Percentiles rank a stretch among this genome's conserved stretches.
phyloP scores from a whole-genome alignment of 208 protist genomes.

The Crithidia brevicula region DNA sequence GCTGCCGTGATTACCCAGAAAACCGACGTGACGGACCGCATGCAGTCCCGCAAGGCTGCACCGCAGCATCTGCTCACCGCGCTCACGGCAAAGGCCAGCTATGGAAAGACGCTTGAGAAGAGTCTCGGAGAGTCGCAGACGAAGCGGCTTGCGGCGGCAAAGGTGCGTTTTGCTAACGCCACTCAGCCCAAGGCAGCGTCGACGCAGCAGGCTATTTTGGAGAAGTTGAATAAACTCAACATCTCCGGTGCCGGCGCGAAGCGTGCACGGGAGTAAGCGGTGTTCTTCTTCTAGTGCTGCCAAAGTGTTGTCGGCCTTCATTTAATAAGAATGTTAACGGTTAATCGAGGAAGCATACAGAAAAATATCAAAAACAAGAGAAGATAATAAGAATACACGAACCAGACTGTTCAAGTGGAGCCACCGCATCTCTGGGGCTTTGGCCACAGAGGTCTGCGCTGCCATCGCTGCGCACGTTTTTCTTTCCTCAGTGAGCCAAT shows the following conservation, averaged over 20 bases:
- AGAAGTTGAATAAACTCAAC: conserved; percentile 56
- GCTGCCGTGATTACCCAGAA: conserved; percentile 41
- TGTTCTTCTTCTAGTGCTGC: neutral
- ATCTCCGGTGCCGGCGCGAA: conserved; percentile 10
- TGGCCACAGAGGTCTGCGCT: too few relatives aligned
- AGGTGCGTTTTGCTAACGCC: conserved; percentile 60
- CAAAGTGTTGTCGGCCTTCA: conserved; percentile 3
- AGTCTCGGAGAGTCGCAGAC: conserved; percentile 40
- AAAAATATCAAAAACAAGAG: neutral
- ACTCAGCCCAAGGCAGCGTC: conserved; percentile 60
- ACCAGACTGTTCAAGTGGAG: too few relatives aligned
- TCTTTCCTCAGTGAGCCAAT: too few relatives aligned
- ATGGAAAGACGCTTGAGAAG: conserved; percentile 49
- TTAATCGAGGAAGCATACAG: neutral
- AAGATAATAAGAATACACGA: neutral
- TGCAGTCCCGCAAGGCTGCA: conserved; percentile 56
- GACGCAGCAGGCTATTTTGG: conserved; percentile 66
- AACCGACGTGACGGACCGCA: conserved; percentile 50
- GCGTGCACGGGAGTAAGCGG: conserved; percentile 23
- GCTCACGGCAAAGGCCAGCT: conserved; percentile 46
- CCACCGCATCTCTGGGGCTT: too few relatives aligned
- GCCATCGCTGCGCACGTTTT: too few relatives aligned
- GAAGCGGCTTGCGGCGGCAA: conserved; percentile 59
- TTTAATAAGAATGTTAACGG: neutral
- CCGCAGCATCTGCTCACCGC: conserved; percentile 61